Base-by-base conservation (phyloP, 331 rosid genomes). In the Dryas integrifolia region DNA sequence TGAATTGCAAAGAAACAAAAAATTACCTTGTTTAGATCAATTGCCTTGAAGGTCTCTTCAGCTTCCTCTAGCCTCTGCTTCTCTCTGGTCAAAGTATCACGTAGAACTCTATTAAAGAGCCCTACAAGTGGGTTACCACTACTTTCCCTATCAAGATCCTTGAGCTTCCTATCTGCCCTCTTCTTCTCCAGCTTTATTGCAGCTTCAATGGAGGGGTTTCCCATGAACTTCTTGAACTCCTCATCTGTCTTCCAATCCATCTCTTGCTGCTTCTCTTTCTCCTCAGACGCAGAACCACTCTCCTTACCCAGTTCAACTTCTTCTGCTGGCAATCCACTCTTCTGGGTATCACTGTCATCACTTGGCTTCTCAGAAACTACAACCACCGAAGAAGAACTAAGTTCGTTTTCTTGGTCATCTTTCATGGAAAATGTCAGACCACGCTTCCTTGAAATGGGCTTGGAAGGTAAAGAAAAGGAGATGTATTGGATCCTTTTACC, bases 141-240 rank as follows among this genome's bases (percentile, higher is more conserved):
- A 43, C 38, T 75, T 83, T 90, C 92, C 4, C 77, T 76, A 63
- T 87, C 88, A 15, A 93, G 94, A 65, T 93, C 87, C 80, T 87
- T 93, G 44, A 93, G 90, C 83, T 93, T 90, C 72, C 91, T 86
- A 69, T 89, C 97, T 26, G 96, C 85, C 41, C 90, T 87, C 78
- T 93, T 90, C 85, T 90, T 93, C 85, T 93, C 98, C 77, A 93
- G 85, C 86, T 89, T 93, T 41, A 93, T 89, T 12, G 98, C 97
- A 0, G 97, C 97, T 84, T 93, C 96, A 21, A 93, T 85, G 0
- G 98, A 90, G 55, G 93, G 98, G 64, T 84, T 90, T 0, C 97
- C 98, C 98, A 93, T 93, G 77, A 93, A 93, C 68, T 85, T 90
- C 88, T 90, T 93, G 59, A 93, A 93, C 75, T 90, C 97, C 70